These are phyloP conservation scores for Saccharomycopsis hybrid DNA, from an alignment of 1,139 yeast species.

Conservation along the genomic window DNA sequence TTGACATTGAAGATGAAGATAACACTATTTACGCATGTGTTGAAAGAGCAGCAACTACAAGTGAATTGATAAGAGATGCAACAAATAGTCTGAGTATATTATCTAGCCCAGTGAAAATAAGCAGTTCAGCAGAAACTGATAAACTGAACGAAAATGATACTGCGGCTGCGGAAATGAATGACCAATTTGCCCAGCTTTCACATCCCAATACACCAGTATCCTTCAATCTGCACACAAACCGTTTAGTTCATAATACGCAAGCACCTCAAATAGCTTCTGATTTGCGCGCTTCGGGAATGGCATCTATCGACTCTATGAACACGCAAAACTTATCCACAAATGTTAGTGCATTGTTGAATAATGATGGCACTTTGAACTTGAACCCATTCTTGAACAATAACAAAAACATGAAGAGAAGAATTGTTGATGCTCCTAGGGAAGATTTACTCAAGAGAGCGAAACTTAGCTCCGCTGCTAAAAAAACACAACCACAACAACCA, in stretches of 20 bases:
- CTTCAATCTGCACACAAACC: neutral
- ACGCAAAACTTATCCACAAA: conserved; percentile 3
- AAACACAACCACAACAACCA: neutral
- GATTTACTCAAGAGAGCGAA: neutral
- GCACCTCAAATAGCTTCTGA: no score
- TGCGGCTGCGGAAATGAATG: neutral
- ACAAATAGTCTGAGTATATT: neutral
- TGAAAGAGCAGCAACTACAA: conserved; percentile 8
- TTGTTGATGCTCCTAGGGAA: neutral
- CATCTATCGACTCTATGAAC: neutral
- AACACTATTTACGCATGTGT: conserved; percentile 6
- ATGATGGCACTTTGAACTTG: neutral
- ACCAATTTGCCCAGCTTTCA: neutral
- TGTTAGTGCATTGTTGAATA: neutral
- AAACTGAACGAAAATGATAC: neutral
- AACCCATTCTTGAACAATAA: conserved; percentile 5
- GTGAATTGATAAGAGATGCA: neutral
- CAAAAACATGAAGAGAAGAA: conserved; percentile 4
- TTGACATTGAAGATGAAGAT: conserved; percentile 10
- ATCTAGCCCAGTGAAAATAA: conserved; percentile 1
- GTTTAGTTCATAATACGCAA: neutral
- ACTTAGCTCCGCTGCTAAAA: neutral
- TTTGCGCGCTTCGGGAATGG: conserved; percentile 4
- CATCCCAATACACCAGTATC: no score
- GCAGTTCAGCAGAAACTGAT: neutral